A percentile compares a stretch with the other conserved stretches of the same genome.
Evolutionary conservation across 352 stramenopile genomes (phyloP).

Genomic region (Phytophthora lateralis): DNA sequence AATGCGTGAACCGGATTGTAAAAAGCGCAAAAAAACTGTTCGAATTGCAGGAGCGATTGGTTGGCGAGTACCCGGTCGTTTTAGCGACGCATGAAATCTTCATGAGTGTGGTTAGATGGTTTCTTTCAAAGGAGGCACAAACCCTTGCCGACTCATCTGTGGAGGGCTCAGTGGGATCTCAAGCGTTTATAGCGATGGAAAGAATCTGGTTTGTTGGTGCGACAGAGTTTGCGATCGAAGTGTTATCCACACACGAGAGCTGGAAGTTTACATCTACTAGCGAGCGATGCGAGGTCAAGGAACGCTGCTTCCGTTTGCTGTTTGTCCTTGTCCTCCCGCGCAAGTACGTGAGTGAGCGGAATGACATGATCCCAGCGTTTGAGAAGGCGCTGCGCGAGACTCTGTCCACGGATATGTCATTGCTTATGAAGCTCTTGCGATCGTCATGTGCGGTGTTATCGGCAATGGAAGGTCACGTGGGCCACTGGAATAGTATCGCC

Average conservation of each 20-base stretch:
- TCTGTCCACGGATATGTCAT: constrained; percentile 51
- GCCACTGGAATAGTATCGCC: constrained; percentile 32
- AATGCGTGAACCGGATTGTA: constrained; percentile 62
- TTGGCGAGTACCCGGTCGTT: constrained; percentile 56
- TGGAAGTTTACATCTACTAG: constrained; percentile 57
- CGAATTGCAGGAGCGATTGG: constrained; percentile 56
- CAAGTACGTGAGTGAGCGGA: constrained; percentile 41
- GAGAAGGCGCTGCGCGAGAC: constrained; percentile 53
- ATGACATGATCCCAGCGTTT: constrained; percentile 52
- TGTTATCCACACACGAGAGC: constrained; percentile 63
- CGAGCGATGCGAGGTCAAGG: constrained; percentile 50
- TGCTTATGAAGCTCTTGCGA: constrained; percentile 68
- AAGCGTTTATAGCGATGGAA: constrained; percentile 33
- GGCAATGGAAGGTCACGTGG: constrained; percentile 13
- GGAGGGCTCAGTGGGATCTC: constrained; percentile 1
- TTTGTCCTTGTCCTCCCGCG: constrained; percentile 49
- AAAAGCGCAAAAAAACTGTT: constrained; percentile 67
- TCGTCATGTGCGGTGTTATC: constrained; percentile 42
- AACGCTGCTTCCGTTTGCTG: constrained; percentile 61
- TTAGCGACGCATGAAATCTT: constrained; percentile 59
- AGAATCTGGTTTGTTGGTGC: constrained; percentile 56
- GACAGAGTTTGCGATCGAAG: constrained; percentile 63
- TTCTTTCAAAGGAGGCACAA: constrained; percentile 52
- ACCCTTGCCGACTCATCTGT: constrained; percentile 21
- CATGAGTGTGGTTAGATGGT: constrained; percentile 65